Base-by-base conservation (phyloP, 2,329 filamentous ascomycete genomes). In the Xylariaceae sp. region DNA sequence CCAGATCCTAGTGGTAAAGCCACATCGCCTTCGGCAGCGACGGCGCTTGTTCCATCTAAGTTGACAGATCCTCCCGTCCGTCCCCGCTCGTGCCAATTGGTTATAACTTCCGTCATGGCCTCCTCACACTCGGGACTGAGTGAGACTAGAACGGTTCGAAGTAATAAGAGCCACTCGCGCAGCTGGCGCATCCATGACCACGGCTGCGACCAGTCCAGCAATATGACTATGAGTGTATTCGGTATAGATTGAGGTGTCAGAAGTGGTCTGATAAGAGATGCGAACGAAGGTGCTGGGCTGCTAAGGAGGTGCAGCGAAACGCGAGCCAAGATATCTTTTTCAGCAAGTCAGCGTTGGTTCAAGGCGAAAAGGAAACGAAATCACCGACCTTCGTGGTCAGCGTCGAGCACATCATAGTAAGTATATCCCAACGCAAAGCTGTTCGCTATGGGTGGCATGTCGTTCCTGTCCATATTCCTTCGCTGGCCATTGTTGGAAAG, bases 141-240 rank as follows among this genome's bases (percentile, higher is more conserved):
- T 35, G 85, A 88, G 59, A 87, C 80, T 57, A 93, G 83, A 10
- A 95, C 88, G 13, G 86, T 87, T 60, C 88, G 86, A 65, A 99
- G 78, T 34, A 97, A 82, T 51, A 91, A 82, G 62, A 97, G 86
- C 94, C 94, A 99, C 71, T 89, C 88, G 70, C 90, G 84, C 59
- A 99, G 78, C 74, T 96, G 88, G 60, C 90, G 85, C 71, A 97
- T 82, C 91, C 95, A 99, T 63, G 86, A 80, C 86, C 94, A 96
- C 11, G 94, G 94, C 71, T 94, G 86, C 60, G 89, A 88, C 94
- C 94, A 99, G 77, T 97, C 92, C 49, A 99, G 81, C n/a, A 99
- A 79, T 68, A 99, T 86, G 63, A 96, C 89, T 64, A 97, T 83
- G 62, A 96, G 82, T 51, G 90, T 96, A 73, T 96, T 88, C 35